phyloP scores from a whole-genome alignment of 1,139 yeast species.

The Saccharomyces uvarum region DNA sequence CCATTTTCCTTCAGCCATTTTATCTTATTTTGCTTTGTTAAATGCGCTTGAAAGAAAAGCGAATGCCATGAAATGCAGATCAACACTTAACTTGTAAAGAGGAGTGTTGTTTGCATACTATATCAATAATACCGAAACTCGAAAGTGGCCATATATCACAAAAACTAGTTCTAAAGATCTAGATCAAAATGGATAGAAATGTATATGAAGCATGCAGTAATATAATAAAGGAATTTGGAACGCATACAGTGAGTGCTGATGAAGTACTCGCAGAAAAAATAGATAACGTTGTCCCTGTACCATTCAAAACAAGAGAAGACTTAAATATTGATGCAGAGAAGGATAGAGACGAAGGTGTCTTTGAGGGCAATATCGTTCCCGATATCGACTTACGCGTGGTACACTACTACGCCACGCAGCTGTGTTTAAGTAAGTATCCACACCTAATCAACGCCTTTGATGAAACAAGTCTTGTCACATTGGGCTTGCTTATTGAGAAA shows the following conservation, averaged over 20 bases:
- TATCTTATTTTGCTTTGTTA: background rate
- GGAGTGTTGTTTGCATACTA: background rate
- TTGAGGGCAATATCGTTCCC: conserved; percentile 26
- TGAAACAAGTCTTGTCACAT: conserved; percentile 27
- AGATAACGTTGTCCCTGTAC: conserved; percentile 26
- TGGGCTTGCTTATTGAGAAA: conserved; percentile 28
- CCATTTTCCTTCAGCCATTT: background rate
- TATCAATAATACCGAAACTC: background rate
- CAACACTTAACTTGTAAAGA: background rate
- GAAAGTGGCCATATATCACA: background rate
- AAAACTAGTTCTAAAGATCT: background rate
- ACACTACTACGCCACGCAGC: conserved; percentile 30
- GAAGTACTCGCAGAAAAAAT: conserved; percentile 27
- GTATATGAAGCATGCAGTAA: conserved; percentile 30
- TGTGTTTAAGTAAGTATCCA: conserved; percentile 27
- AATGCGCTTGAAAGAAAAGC: background rate
- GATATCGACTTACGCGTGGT: conserved; percentile 27
- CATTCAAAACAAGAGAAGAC: conserved; percentile 28
- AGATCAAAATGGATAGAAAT: conserved; percentile 18
- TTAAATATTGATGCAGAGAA: conserved; percentile 17
- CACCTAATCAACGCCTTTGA: conserved; percentile 26
- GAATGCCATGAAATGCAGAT: background rate
- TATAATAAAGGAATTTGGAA: conserved; percentile 19
- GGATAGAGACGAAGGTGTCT: conserved; percentile 22
- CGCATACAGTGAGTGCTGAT: conserved; percentile 27